Conservation (phyloP, 179 eudicot species). For the Drosera spatulata region DNA sequence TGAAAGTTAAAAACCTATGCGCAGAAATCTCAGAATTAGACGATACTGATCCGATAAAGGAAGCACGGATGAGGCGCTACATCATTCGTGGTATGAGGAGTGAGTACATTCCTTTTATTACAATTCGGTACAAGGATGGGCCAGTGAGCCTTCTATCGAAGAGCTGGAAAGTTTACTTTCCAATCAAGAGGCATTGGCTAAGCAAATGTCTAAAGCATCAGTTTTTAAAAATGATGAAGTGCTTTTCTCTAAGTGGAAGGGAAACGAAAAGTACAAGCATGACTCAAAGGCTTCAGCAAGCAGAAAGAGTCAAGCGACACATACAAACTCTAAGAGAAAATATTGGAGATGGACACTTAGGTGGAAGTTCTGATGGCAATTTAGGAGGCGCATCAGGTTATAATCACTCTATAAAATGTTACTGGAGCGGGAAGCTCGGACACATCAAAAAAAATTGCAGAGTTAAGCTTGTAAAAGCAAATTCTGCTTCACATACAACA, state of each 20-base stretch:
- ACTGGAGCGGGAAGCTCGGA: slow-evolving; percentile 5
- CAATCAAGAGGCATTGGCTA: slow-evolving; percentile 4
- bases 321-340: background rate
- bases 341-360: too few species aligned
- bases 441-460: slow-evolving; percentile 2
- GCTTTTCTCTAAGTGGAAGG: slow-evolving; percentile 1
- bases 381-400: background rate
- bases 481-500: slow-evolving; percentile 3
- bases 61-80: slow-evolving; percentile 3
- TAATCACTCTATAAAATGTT: background rate
- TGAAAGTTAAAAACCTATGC: slow-evolving; percentile 8
- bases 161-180: slow-evolving; percentile 12
- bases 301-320: background rate
- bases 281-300: too few species aligned
- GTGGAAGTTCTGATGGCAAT: too few species aligned
- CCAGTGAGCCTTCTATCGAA: slow-evolving; percentile 8
- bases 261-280: too few species aligned
- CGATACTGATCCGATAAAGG: slow-evolving; percentile 8
- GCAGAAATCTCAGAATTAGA: slow-evolving; percentile 15
- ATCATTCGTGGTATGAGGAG: slow-evolving; percentile 3
- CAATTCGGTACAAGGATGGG: slow-evolving; percentile 21
- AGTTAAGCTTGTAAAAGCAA: slow-evolving; percentile 1
- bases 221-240: background rate
- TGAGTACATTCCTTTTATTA: slow-evolving; percentile 6
- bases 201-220: background rate